These are phyloP conservation scores for Ogataea naganishii DNA, from an alignment of 805 yeast species.

Conservation along the genomic window DNA sequence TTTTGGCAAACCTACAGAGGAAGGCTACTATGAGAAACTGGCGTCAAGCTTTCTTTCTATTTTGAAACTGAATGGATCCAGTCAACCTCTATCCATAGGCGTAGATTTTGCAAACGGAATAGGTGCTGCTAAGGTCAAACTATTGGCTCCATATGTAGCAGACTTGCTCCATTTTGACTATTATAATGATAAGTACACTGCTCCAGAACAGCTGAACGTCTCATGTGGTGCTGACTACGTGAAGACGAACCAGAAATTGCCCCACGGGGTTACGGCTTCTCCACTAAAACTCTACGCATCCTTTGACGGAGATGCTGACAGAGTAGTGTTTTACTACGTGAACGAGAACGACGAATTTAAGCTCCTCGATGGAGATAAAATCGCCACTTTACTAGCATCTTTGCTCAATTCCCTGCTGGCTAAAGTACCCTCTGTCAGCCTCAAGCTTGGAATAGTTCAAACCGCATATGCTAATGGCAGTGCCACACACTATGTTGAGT, in stretches of 20 bases:
- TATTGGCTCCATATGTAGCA: slow-evolving; percentile 31
- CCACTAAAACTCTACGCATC: slow-evolving; percentile 58
- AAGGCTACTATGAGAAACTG: slow-evolving; percentile 63
- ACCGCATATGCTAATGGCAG: slow-evolving; percentile 98
- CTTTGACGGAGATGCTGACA: slow-evolving; percentile 96
- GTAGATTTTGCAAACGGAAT: slow-evolving; percentile 97
- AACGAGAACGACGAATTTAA: slow-evolving; percentile 31
- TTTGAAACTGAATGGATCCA: slow-evolving; percentile 17
- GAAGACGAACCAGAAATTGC: slow-evolving; percentile 78
- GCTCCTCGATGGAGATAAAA: slow-evolving; percentile 87
- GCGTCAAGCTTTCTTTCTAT: slow-evolving; percentile 43
- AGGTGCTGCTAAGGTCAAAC: slow-evolving; percentile 68
- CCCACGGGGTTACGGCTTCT: slow-evolving; percentile 44
- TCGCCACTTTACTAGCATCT: slow-evolving; percentile 74
- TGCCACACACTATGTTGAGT: slow-evolving; percentile 63
- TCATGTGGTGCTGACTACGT: slow-evolving; percentile 95
- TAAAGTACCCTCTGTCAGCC: slow-evolving; percentile 30
- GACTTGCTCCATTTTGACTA: slow-evolving; percentile 31
- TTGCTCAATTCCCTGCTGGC: slow-evolving; percentile 42
- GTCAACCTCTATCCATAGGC: slow-evolving; percentile 20
- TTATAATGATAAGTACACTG: slow-evolving; percentile 45
- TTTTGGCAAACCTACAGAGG: slow-evolving; percentile 56
- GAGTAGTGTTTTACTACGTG: slow-evolving; percentile 74
- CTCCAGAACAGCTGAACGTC: slow-evolving; percentile 56
- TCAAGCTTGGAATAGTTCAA: slow-evolving; percentile 77